Evolutionary conservation across 805 yeast species (phyloP).

Genomic region (Saccharomycopsis fodiens): DNA sequence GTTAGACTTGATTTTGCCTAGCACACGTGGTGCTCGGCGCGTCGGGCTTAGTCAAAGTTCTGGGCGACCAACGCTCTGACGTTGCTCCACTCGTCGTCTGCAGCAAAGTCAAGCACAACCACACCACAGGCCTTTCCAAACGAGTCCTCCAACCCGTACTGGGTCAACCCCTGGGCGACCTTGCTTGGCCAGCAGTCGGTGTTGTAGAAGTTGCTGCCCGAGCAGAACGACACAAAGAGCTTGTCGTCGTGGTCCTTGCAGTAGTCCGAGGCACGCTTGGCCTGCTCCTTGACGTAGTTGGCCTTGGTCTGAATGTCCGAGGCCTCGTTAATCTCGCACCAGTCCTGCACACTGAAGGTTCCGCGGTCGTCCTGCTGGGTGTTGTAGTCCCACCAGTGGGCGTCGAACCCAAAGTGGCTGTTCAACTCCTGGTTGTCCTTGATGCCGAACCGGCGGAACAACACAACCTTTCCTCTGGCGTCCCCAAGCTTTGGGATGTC

Average conservation of each 20-base stretch:
- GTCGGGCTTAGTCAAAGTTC: slow-evolving; percentile 31
- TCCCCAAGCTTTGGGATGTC: slow-evolving; percentile 53
- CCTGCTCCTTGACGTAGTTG: slow-evolving; percentile 46
- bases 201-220: slow-evolving; percentile 67
- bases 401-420: slow-evolving; percentile 55
- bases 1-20: too few relatives aligned
- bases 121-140: slow-evolving; percentile 55
- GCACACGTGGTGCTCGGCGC: too few relatives aligned
- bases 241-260: slow-evolving; percentile 38
- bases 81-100: slow-evolving; percentile 51
- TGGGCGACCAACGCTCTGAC: slow-evolving; percentile 43
- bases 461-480: slow-evolving; percentile 55
- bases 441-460: slow-evolving; percentile 69
- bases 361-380: slow-evolving; percentile 61
- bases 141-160: slow-evolving; percentile 36
- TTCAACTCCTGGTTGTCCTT: slow-evolving; percentile 33
- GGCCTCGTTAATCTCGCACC: slow-evolving; percentile 50
- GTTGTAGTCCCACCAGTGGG: slow-evolving; percentile 59
- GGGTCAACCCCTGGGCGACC: slow-evolving; percentile 46
- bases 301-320: slow-evolving; percentile 52
- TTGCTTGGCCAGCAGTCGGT: slow-evolving; percentile 68
- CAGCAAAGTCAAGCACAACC: slow-evolving; percentile 61
- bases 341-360: slow-evolving; percentile 60
- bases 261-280: slow-evolving; percentile 45
- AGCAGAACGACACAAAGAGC: slow-evolving; percentile 62